These are phyloP conservation scores for Ceratobasidium sp. DNA, from an alignment of 1,284 basidiomycete genomes.

Conservation along the genomic window DNA sequence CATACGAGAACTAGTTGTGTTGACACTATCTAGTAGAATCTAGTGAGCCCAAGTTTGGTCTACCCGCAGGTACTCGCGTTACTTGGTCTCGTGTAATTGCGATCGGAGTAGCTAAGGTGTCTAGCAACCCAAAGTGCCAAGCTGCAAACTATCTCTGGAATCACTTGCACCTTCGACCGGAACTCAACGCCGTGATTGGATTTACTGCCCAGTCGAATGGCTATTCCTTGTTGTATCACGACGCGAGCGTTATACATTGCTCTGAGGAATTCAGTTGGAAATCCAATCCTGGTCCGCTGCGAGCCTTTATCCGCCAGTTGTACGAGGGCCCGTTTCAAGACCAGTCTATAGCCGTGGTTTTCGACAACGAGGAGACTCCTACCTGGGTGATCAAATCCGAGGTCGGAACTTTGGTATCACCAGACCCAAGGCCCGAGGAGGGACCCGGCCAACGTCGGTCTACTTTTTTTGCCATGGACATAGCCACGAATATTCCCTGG, in stretches of 20 bases:
- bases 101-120: not conserved
- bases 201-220: not conserved
- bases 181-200: not conserved
- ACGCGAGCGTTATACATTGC: not conserved
- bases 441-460: constrained; percentile 10
- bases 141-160: not conserved
- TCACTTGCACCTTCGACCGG: not conserved
- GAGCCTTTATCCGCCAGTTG: not conserved
- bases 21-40: not conserved
- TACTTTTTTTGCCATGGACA: not conserved
- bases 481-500: not conserved
- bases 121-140: not conserved
- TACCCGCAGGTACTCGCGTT: not conserved
- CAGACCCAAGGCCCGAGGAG: not conserved
- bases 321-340: not conserved
- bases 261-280: not conserved
- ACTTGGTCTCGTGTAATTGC: not conserved
- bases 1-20: not conserved
- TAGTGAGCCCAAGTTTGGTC: not conserved
- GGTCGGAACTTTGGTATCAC: not conserved
- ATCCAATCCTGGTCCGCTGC: not conserved
- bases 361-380: too few species aligned
- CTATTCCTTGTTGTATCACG: not conserved
- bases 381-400: not conserved
- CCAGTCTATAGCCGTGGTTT: not conserved